Evolutionary conservation across 306 rosid species (phyloP), one percentile per base, ranked within the genome.

Genomic region (Cicer arietinum): DNA sequence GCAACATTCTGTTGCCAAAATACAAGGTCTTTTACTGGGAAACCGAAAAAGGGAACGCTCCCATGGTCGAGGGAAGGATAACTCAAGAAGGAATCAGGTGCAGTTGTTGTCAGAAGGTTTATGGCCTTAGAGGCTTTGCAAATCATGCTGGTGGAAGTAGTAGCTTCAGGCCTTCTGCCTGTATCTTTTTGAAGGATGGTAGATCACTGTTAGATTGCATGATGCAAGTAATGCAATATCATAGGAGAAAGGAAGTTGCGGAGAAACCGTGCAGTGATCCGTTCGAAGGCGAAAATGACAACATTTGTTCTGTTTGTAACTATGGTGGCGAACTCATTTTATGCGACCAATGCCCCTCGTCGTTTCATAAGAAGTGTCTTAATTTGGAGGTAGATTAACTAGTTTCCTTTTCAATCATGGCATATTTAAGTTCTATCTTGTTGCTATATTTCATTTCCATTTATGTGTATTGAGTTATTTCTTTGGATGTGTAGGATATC

Each of bases 271-370:
- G 6, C 47, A 40, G n/a, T 58, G 52, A 54, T 66, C 56, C 25
- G 73, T 62, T 17, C 68, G 57, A 54, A 13, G 90, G 88, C 0
- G 85, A 85, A 78, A 94, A 85, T 81, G 98, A 94, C 80, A 75
- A 82, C 72, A 75, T 88, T 81, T 94, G 96, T 74, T 75, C 97
- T 69, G 90, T 86, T 74, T 92, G 97, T 76, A 91, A 90, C 50
- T 81, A 78, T 83, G 99, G 97, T 3, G 99, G 99, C 17, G 93
- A 86, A 45, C 84, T 94, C 63, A 54, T 94, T 60, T 85, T 90
- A 77, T 94, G 99, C 51, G 99, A 94, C 79, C 76, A 71, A 43
- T 94, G 99, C 60, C 99, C 96, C 5, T 87, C 99, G 3, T 59
- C 97, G 25, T 94, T 89, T 74, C 99, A 92, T 79, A 65, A 43